phyloP scores from a whole-genome alignment of 305 asterid genomes.

The Rubia balearica region DNA sequence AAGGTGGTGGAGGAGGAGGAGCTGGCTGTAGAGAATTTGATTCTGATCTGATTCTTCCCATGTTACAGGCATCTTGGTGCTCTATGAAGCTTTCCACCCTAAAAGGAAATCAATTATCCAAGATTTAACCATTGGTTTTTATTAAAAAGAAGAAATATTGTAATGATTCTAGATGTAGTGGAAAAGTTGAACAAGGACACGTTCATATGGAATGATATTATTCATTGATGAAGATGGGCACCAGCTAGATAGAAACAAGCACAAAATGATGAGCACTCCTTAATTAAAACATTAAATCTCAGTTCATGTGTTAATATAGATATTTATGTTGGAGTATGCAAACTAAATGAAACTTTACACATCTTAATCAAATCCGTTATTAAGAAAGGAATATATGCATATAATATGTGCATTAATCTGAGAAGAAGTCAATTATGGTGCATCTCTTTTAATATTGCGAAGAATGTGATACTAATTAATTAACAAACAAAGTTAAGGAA shows the following conservation, averaged over 20 bases:
- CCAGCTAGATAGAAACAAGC: slow-evolving; percentile 12
- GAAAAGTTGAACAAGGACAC: slow-evolving; percentile 24
- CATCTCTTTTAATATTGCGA: neutral
- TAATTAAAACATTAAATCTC: neutral
- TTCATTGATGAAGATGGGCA: slow-evolving; percentile 20
- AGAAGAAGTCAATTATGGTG: slow-evolving; percentile 14
- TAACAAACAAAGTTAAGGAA: slow-evolving; percentile 13
- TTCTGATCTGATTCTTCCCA: slow-evolving; percentile 32
- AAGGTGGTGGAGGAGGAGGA: slow-evolving; percentile 18
- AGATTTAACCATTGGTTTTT: neutral
- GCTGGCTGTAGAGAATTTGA: slow-evolving; percentile 22
- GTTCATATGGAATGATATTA: slow-evolving; percentile 18
- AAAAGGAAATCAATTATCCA: neutral
- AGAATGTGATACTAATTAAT: slow-evolving; percentile 1
- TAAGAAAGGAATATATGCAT: slow-evolving; percentile 9
- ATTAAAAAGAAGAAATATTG: neutral
- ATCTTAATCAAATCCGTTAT: slow-evolving; percentile 14
- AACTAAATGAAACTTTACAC: neutral
- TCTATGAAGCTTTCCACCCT: slow-evolving; percentile 55
- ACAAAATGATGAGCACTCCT: neutral
- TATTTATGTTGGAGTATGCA: slow-evolving; percentile 7
- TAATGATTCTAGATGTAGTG: slow-evolving; percentile 24
- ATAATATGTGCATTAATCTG: neutral
- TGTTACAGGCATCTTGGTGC: slow-evolving; percentile 46
- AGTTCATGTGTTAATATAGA: slow-evolving; percentile 2